phyloP scores from a whole-genome alignment of 257 asterid genomes.

The Ligustrum vulgare region DNA sequence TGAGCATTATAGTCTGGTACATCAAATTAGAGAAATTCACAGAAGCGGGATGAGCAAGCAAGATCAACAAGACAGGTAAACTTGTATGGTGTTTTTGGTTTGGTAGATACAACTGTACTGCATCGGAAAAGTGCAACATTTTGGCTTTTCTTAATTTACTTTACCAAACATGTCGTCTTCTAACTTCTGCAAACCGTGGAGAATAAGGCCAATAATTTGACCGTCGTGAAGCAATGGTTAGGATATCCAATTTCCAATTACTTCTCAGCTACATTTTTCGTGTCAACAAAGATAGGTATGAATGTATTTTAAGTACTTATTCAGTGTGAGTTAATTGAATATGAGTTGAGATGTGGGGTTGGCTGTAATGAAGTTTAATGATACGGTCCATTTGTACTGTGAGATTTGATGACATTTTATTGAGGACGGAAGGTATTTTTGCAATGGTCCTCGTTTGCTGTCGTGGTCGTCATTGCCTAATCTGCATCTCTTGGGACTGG shows the following conservation, averaged over 20 bases:
- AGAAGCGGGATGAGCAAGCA: neutral
- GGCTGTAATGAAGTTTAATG: neutral
- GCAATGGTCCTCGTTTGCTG: neutral
- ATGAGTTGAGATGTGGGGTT: neutral
- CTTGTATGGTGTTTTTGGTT: neutral
- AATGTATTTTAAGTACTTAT: neutral
- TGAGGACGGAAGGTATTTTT: neutral
- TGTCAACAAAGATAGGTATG: neutral
- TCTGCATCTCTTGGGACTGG: neutral
- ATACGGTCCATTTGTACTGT: neutral
- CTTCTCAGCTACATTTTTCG: neutral
- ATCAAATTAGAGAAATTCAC: neutral
- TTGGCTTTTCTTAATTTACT: neutral
- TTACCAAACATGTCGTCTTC: neutral
- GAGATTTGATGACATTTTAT: neutral
- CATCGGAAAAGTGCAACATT: neutral
- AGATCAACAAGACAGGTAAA: neutral
- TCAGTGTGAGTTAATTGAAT: neutral
- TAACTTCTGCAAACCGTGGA: neutral
- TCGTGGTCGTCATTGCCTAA: neutral
- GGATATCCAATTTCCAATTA: neutral
- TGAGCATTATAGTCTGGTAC: neutral
- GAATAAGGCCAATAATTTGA: neutral
- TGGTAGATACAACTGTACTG: neutral
- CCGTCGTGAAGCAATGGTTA: neutral